These are phyloP conservation scores for Fusarium sublunatum DNA, from an alignment of 2,329 filamentous ascomycete species.

Conservation along the genomic window DNA sequence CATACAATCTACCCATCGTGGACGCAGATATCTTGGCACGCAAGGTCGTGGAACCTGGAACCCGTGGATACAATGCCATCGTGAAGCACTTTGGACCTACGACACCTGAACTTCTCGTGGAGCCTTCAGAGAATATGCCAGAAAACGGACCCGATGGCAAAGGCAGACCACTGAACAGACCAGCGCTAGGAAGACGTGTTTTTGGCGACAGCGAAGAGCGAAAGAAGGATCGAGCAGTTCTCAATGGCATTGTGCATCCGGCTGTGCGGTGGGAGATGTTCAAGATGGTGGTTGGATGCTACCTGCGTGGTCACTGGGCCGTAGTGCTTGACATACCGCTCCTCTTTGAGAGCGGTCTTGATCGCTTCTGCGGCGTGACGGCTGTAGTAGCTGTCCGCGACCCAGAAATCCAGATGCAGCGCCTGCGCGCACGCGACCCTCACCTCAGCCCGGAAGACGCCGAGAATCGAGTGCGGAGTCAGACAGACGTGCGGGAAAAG, in stretches of 20 bases:
- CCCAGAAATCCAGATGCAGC: slow-evolving; percentile 81
- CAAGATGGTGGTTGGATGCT: slow-evolving; percentile 75
- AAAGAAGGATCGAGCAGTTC: slow-evolving; percentile 75
- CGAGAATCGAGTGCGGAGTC: slow-evolving; percentile 84
- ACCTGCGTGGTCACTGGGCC: slow-evolving; percentile 82
- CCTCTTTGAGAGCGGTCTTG: slow-evolving; percentile 88
- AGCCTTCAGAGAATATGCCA: slow-evolving; percentile 62
- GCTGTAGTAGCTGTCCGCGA: slow-evolving; percentile 88
- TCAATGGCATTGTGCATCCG: slow-evolving; percentile 94
- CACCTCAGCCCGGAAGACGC: slow-evolving; percentile 89
- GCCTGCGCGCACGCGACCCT: slow-evolving; percentile 78
- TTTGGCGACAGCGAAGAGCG: slow-evolving; percentile 83
- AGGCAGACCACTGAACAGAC: slow-evolving; percentile 83
- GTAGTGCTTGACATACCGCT: slow-evolving; percentile 93
- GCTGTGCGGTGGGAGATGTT: slow-evolving; percentile 88
- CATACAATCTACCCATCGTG: slow-evolving; percentile 89
- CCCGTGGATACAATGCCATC: slow-evolving; percentile 83
- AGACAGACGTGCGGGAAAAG: slow-evolving; percentile 88
- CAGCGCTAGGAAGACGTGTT: slow-evolving; percentile 84
- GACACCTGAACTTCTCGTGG: slow-evolving; percentile 86
- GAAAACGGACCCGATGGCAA: slow-evolving; percentile 67
- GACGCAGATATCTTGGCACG: slow-evolving; percentile 94
- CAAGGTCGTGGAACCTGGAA: slow-evolving; percentile 93
- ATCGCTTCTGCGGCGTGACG: slow-evolving; percentile 85
- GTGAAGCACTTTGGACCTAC: slow-evolving; percentile 82